phyloP scores from a whole-genome alignment of 2,329 filamentous ascomycete genomes.

The Amphichorda felina region DNA sequence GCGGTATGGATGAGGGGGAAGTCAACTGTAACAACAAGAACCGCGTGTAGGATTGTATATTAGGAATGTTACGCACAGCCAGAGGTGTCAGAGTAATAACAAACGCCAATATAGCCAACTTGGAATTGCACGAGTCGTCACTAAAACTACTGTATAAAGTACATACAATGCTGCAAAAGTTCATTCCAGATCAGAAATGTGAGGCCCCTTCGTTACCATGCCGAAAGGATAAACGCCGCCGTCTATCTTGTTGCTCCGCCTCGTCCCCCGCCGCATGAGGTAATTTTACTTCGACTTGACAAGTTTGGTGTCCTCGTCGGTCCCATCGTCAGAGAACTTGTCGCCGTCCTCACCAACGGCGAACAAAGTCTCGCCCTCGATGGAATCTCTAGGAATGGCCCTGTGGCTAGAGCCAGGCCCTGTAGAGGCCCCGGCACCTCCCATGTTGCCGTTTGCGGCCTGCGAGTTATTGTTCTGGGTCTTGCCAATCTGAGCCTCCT shows the following conservation, averaged over 20 bases:
- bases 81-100: no score
- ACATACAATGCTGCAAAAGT: no score
- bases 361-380: constrained; percentile 90
- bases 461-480: constrained; percentile 3
- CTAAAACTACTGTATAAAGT: no score
- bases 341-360: constrained; percentile 80
- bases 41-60: no score
- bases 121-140: no score
- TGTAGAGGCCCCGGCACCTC: background rate
- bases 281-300: constrained; percentile 17
- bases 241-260: background rate
- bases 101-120: no score
- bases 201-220: no score
- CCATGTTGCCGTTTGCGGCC: constrained; percentile 2
- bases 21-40: no score
- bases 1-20: no score
- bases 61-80: no score
- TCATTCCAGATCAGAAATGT: no score
- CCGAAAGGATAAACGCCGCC: constrained; percentile 1
- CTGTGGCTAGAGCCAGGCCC: constrained; percentile 5
- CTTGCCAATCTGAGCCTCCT: constrained; percentile 31
- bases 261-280: background rate
- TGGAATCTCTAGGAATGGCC: constrained; percentile 37
- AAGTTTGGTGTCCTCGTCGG: constrained; percentile 39
- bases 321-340: constrained; percentile 68